Evolutionary conservation across 2,329 filamentous ascomycete species (phyloP).

Genomic region (Hypomyces perniciosus): DNA sequence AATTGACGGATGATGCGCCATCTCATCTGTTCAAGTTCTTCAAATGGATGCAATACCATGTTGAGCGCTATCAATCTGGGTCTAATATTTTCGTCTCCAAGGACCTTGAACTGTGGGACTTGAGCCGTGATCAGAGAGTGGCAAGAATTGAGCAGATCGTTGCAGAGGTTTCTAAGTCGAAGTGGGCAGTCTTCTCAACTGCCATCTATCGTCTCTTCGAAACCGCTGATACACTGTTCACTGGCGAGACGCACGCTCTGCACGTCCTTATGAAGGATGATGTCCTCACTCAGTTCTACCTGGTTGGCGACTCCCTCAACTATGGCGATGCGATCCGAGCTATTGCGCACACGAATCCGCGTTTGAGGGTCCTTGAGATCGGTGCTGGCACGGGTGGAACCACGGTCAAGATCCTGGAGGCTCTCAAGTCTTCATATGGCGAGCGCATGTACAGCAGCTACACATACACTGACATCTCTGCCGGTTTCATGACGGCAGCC

Average conservation of each 20-base stretch:
- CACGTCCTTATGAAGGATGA: conserved; percentile 10
- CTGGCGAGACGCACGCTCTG: conserved; percentile 6
- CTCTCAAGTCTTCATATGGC: conserved; percentile 12
- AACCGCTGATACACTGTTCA: conserved; percentile 6
- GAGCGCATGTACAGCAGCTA: conserved; percentile 22
- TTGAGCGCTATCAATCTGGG: conserved; percentile 3
- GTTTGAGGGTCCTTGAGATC: conserved; percentile 32
- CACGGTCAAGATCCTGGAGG: conserved; percentile 26
- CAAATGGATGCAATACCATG: conserved; percentile 5
- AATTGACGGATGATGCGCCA: neutral
- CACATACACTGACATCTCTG: conserved; percentile 26
- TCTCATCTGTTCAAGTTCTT: conserved; percentile 15
- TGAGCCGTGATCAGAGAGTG: conserved; percentile 1
- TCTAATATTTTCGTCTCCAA: conserved; percentile 4
- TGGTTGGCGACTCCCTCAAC: neutral
- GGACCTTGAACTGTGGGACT: neutral
- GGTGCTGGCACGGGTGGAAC: conserved; percentile 35
- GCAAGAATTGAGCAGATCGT: conserved; percentile 4
- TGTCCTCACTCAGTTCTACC: conserved; percentile 9
- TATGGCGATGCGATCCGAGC: conserved; percentile 1
- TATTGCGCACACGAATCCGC: conserved; percentile 1
- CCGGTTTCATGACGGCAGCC: conserved; percentile 22
- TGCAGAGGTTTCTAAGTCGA: neutral
- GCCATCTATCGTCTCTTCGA: conserved; percentile 8
- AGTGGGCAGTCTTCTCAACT: neutral